A percentile compares a stretch with the other conserved stretches of the same genome.
phyloP scores from a whole-genome alignment of 2,329 filamentous ascomycete species.

The Byssochlamys sp. region DNA sequence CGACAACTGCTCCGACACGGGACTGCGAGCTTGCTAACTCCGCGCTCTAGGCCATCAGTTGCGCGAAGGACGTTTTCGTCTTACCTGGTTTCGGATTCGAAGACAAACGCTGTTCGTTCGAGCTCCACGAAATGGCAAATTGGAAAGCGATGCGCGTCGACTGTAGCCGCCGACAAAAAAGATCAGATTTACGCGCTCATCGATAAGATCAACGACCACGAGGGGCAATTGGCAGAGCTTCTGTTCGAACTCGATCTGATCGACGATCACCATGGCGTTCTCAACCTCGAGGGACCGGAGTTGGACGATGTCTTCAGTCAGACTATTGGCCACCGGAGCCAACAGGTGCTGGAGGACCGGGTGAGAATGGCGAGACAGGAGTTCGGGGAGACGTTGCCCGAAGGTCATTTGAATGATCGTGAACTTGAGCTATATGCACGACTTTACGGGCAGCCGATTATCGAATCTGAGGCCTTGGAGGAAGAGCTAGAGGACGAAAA shows the following conservation, averaged over 20 bases:
- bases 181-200: conserved; percentile 26
- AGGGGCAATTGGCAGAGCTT: conserved; percentile 23
- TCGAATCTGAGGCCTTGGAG: conserved; percentile 18
- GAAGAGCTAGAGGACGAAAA: conserved; percentile 21
- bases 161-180: conserved; percentile 14
- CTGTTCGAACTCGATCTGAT: conserved; percentile 26
- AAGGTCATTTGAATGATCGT: conserved; percentile 56
- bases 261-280: conserved; percentile 16
- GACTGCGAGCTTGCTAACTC: conserved; percentile 13
- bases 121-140: conserved; percentile 5
- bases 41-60: conserved; percentile 9
- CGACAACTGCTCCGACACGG: conserved; percentile 16
- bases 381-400: conserved; percentile 68
- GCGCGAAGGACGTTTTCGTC: conserved; percentile 4
- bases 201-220: conserved; percentile 28
- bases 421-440: conserved; percentile 70
- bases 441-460: conserved; percentile 65
- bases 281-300: conserved; percentile 16
- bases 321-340: conserved; percentile 22
- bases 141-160: conserved; percentile 16
- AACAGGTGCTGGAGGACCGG: conserved; percentile 23
- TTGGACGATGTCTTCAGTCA: conserved; percentile 19
- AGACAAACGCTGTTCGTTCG: not conserved
- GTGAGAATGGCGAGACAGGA: conserved; percentile 63
- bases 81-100: not conserved